A percentile compares a stretch with the other conserved stretches of the same genome.
These are phyloP conservation scores for Bimuria novae-zelandiae DNA, from an alignment of 2,329 filamentous ascomycete genomes.

Conservation along the genomic window DNA sequence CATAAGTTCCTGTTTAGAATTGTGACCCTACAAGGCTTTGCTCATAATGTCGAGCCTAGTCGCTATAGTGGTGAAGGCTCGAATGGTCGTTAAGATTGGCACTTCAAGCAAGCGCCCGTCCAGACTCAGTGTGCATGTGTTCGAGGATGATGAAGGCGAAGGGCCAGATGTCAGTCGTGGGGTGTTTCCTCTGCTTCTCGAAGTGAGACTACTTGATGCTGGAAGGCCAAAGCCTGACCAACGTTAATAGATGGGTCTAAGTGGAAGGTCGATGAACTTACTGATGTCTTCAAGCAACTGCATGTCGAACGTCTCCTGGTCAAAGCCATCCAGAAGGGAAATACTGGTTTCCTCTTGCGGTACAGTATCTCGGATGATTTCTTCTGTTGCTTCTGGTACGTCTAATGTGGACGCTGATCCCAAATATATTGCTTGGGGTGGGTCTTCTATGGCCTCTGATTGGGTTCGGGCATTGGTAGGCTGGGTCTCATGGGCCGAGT, in stretches of 20 bases:
- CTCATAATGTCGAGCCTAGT: slow-evolving; percentile 16
- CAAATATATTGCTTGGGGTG: no score
- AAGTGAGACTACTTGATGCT: not conserved
- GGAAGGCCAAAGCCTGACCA: slow-evolving; percentile 6
- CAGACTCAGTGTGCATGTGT: slow-evolving; percentile 16
- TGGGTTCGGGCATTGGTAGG: slow-evolving; percentile 1
- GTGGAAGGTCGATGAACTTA: not conserved
- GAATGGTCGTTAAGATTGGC: slow-evolving; percentile 47
- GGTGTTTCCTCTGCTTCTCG: not conserved
- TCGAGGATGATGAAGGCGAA: slow-evolving; percentile 1
- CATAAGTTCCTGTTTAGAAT: no score
- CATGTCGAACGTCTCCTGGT: slow-evolving; percentile 20
- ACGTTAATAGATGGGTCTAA: not conserved
- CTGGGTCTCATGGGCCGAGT: not conserved
- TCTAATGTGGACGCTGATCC: not conserved
- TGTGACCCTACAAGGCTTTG: no score
- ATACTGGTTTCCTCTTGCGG: slow-evolving; percentile 2
- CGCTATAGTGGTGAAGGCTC: slow-evolving; percentile 18
- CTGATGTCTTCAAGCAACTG: slow-evolving; percentile 8
- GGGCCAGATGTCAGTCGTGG: not conserved
- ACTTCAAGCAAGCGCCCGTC: slow-evolving; percentile 30
- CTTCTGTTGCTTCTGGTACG: slow-evolving; percentile 11
- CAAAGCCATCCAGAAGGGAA: slow-evolving; percentile 14
- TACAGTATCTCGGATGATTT: slow-evolving; percentile 8
- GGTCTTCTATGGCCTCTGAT: not conserved